Evolutionary conservation across 495 filamentous ascomycete genomes (phyloP).

Genomic region (Podospora pseudocomata): DNA sequence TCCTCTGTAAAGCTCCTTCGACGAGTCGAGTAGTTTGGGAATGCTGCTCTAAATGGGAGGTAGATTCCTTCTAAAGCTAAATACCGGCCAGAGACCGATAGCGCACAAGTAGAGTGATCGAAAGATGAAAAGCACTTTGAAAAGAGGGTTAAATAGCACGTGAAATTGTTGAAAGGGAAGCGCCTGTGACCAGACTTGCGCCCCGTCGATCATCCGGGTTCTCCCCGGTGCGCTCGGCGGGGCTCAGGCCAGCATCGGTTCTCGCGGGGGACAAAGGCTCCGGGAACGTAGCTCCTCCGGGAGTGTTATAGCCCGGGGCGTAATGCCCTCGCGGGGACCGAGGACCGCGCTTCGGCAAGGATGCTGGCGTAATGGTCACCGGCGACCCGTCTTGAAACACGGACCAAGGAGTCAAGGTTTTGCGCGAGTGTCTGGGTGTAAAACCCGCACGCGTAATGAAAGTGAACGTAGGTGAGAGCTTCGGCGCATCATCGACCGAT

Average conservation of each 20-base stretch:
- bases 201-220: slow-evolving; percentile 52
- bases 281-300: slow-evolving; percentile 57
- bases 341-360: slow-evolving; percentile 43
- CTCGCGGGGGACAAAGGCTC: slow-evolving; percentile 53
- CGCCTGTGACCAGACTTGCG: slow-evolving; percentile 61
- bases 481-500: slow-evolving; percentile 69
- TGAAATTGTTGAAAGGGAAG: slow-evolving; percentile 77
- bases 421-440: slow-evolving; percentile 65
- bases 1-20: slow-evolving; percentile 57
- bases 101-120: slow-evolving; percentile 70
- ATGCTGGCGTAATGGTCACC: slow-evolving; percentile 61
- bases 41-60: slow-evolving; percentile 69
- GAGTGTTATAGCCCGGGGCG: slow-evolving; percentile 58
- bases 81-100: slow-evolving; percentile 69
- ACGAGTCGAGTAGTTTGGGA: slow-evolving; percentile 68
- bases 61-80: slow-evolving; percentile 74
- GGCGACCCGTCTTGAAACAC: slow-evolving; percentile 68
- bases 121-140: slow-evolving; percentile 72
- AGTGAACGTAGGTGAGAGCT: slow-evolving; percentile 55
- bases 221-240: slow-evolving; percentile 52
- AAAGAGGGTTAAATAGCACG: slow-evolving; percentile 71
- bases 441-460: slow-evolving; percentile 68
- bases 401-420: slow-evolving; percentile 71
- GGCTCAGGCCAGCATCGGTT: slow-evolving; percentile 62
- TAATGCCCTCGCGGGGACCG: slow-evolving; percentile 27